Evolutionary conservation across 345 rosid species (phyloP).

Genomic region (Adansonia digitata): DNA sequence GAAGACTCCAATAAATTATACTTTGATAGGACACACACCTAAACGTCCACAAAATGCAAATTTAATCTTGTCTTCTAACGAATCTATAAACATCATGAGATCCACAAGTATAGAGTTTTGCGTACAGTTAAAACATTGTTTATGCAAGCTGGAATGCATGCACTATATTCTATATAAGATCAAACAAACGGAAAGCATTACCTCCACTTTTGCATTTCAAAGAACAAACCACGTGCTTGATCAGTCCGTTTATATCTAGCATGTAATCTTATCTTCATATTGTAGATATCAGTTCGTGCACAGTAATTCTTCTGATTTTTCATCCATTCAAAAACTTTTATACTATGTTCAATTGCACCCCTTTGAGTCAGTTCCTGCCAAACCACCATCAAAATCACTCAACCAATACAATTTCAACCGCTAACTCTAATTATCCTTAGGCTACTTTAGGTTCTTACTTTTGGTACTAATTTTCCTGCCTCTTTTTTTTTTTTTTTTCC

Average conservation of each 20-base stretch:
- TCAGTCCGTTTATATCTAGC: constrained; percentile 72
- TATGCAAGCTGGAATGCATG: not conserved
- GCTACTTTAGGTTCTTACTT: not conserved
- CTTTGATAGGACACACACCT: not conserved
- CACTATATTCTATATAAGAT: not conserved
- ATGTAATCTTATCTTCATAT: constrained; percentile 82
- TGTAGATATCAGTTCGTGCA: constrained; percentile 79
- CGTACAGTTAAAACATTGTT: no score
- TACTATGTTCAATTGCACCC: constrained; percentile 66
- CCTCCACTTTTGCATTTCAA: constrained; percentile 98
- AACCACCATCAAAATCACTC: constrained; percentile 2
- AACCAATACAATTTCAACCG: not conserved
- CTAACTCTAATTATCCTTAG: not conserved
- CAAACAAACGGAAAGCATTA: constrained; percentile 22
- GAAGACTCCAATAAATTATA: not conserved
- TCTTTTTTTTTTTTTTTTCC: not conserved
- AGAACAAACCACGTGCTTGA: constrained; percentile 89
- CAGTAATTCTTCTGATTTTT: constrained; percentile 72
- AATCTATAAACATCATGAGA: not conserved
- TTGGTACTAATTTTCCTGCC: not conserved
- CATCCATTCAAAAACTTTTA: constrained; percentile 70
- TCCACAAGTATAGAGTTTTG: not conserved
- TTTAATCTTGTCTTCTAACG: not conserved
- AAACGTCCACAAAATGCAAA: not conserved
- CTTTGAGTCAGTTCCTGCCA: constrained; percentile 65